Evolutionary conservation across 2,329 filamentous ascomycete species (phyloP), one percentile per base, ranked within the genome.

Genomic region (Clonostachys chloroleuca): DNA sequence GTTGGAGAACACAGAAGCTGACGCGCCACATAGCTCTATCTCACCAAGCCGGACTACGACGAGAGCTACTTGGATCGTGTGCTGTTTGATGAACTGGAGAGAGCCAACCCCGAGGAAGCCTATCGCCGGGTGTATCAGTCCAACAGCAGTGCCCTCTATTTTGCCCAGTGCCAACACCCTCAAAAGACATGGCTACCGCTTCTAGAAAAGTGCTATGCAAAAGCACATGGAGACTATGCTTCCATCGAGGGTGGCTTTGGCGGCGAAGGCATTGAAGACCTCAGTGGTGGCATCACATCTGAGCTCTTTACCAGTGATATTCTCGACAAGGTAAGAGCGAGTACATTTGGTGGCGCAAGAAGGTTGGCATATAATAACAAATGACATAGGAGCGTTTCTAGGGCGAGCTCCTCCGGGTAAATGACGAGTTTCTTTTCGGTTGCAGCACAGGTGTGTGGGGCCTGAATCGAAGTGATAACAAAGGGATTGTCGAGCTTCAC

Each of bases 161-260:
- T 91, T 65, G 85, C 85, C 0, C 84, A 88, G 59, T 89, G 86
- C 62, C 78, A 79, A 49, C 79, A 87, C 53, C 80, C 83, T 3
- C 88, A 89, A 56, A 87, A 92, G 63, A 92, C 86, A 0, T 92
- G 87, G 87, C 72, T 92, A 33, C 87, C 87, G 1, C 71, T 92
- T 18, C 75, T 92, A 1, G 87, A 92, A 57, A 92, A 92, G 63
- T 86, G 86, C 2, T 91, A 88, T 56, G 87, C 87, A 16, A 92
- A 92, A 60, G 86, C 86, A 0, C 87, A 92, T 52, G 87, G 87
- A 5, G 89, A 94, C 59, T 95, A 87, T 55, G 80, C 76, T 16
- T 78, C 85, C 2, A 87, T 95, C 34, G 78, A 87, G 39, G 87
- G 87, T 7, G 88, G 88, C 0, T 89, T 84, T 59, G 71, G 71